These are phyloP conservation scores for Stenocarpella maydis DNA, from an alignment of 2,329 filamentous ascomycete genomes.

Conservation along the genomic window DNA sequence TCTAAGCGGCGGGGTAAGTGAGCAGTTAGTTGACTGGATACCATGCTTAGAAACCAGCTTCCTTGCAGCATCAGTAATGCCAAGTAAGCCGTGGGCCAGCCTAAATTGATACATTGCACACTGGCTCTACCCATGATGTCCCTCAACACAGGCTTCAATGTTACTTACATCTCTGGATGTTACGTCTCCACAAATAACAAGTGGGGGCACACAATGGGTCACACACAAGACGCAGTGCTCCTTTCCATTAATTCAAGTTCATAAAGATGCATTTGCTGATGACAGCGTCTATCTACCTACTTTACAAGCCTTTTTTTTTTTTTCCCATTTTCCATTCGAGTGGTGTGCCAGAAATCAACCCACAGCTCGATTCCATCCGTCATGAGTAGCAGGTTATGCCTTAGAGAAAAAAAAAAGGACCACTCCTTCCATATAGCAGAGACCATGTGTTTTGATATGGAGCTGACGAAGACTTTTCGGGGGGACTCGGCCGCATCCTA, in stretches of 20 bases:
- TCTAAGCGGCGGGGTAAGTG: conserved; percentile 5
- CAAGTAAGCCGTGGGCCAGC: conserved; percentile 19
- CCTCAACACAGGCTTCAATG: too few relatives aligned
- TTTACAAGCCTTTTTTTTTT: background rate
- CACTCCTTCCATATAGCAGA: too few relatives aligned
- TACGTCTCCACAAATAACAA: background rate
- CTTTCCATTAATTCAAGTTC: background rate
- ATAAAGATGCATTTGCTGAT: background rate
- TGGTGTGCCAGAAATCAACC: background rate
- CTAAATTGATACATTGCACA: background rate
- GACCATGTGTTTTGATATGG: background rate
- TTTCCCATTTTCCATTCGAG: background rate
- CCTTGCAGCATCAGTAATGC: background rate
- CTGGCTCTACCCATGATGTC: background rate
- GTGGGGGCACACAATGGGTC: background rate
- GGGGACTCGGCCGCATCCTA: too few relatives aligned
- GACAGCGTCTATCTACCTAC: background rate
- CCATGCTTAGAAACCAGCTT: background rate
- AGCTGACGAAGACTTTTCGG: background rate
- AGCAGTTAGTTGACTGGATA: background rate
- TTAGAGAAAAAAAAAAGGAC: too few relatives aligned
- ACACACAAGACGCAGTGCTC: background rate
- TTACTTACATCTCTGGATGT: too few relatives aligned
- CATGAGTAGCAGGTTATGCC: background rate
- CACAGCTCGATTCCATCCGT: background rate